phyloP scores from a whole-genome alignment of 306 rosid species.

The Cicer yamashitae region DNA sequence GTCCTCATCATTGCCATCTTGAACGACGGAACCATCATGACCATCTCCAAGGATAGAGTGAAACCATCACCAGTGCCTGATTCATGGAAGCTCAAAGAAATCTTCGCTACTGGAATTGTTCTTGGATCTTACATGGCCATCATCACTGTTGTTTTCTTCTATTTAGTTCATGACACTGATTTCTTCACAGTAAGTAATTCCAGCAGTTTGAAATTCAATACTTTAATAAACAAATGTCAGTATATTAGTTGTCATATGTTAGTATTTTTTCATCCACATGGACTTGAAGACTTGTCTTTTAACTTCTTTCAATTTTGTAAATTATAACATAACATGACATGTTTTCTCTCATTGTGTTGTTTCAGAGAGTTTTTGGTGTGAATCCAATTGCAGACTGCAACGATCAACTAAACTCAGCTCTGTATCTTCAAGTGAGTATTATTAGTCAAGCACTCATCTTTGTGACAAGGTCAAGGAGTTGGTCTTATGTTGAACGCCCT shows the following conservation, averaged over 20 bases:
- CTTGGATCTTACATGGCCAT: slow-evolving; percentile 94
- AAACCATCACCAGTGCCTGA: slow-evolving; percentile 96
- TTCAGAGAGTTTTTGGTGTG: slow-evolving; percentile 62
- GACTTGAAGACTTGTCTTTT: no score
- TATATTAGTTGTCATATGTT: no score
- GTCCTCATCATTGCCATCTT: slow-evolving; percentile 82
- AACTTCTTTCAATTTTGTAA: no score
- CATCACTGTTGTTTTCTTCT: slow-evolving; percentile 79
- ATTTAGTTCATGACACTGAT: slow-evolving; percentile 59
- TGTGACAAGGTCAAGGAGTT: slow-evolving; percentile 89
- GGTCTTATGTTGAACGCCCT: slow-evolving; percentile 84
- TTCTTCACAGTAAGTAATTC: slow-evolving; percentile 66
- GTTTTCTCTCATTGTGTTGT: background rate
- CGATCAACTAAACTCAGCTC: slow-evolving; percentile 72
- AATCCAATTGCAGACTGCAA: slow-evolving; percentile 42
- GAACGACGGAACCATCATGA: slow-evolving; percentile 96
- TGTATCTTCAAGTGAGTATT: slow-evolving; percentile 95
- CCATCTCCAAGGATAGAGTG: slow-evolving; percentile 92
- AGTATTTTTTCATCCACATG: no score
- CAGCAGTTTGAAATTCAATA: background rate
- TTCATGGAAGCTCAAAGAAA: slow-evolving; percentile 94
- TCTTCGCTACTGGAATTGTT: slow-evolving; percentile 80
- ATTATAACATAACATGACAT: background rate
- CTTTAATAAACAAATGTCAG: no score
- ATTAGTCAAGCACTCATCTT: slow-evolving; percentile 94